phyloP scores from a whole-genome alignment of 768 basidiomycete species.

The Stropharia rugosoannulata region DNA sequence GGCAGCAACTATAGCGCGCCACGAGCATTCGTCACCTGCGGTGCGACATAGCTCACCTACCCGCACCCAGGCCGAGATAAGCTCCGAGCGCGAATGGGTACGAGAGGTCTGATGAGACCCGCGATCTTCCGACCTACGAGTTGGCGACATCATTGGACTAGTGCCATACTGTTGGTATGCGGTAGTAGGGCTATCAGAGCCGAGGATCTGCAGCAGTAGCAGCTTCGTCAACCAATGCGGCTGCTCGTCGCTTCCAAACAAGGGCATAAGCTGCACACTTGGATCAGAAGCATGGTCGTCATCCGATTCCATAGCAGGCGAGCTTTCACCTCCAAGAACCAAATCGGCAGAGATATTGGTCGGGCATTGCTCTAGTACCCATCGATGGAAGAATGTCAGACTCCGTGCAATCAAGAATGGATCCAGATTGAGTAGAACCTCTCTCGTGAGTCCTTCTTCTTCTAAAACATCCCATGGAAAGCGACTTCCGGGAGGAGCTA shows the following conservation, averaged over 20 bases:
- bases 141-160: constrained; percentile 22
- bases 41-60: constrained; percentile 71
- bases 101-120: constrained; percentile 41
- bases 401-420: constrained; percentile 60
- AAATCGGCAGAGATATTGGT: constrained; percentile 50
- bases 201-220: constrained; percentile 68
- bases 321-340: constrained; percentile 31
- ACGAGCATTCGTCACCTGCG: constrained; percentile 79
- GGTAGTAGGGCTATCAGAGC: constrained; percentile 47
- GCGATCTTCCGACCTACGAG: constrained; percentile 32
- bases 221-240: constrained; percentile 84
- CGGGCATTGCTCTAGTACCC: constrained; percentile 49
- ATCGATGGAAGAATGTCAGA: constrained; percentile 60
- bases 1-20: constrained; percentile 71
- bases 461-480: constrained; percentile 55
- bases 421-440: constrained; percentile 64
- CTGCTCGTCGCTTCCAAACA: constrained; percentile 68
- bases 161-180: constrained; percentile 12
- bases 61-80: constrained; percentile 70
- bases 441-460: constrained; percentile 66
- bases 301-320: background rate
- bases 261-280: constrained; percentile 20
- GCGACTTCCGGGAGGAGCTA: constrained; percentile 11
- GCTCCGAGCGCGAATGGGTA: constrained; percentile 70
- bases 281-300: background rate